A percentile compares a stretch with the other conserved stretches of the same genome.
These are phyloP conservation scores for Apiotrichum sp. DNA, from an alignment of 1,284 basidiomycete species.

Conservation along the genomic window DNA sequence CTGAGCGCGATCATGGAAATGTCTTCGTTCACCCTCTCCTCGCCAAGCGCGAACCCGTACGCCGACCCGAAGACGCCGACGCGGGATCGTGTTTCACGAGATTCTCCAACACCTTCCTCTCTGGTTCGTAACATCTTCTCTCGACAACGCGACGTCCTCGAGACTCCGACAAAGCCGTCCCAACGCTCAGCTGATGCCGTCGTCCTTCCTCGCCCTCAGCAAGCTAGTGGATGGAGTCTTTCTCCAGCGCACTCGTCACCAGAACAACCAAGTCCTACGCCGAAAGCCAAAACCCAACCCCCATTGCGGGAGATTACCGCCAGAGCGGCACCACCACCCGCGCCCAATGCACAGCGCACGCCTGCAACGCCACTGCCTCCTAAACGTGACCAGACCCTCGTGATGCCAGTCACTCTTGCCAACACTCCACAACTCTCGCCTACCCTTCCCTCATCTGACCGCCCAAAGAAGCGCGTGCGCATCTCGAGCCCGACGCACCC, in stretches of 20 bases:
- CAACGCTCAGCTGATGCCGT: slow-evolving; percentile 16
- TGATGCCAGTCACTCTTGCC: background rate
- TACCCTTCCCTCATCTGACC: background rate
- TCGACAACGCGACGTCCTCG: slow-evolving; percentile 9
- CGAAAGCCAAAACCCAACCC: background rate
- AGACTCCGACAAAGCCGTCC: slow-evolving; percentile 19
- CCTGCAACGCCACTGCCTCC: background rate
- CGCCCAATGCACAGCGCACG: slow-evolving; percentile 7
- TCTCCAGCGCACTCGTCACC: background rate
- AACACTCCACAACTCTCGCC: background rate
- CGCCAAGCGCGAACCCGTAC: slow-evolving; percentile 24
- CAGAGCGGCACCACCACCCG: background rate
- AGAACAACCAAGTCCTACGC: background rate
- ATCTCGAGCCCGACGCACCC: slow-evolving; percentile 4
- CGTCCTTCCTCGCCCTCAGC: slow-evolving; percentile 24
- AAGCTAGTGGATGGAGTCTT: slow-evolving; percentile 9
- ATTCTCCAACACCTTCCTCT: slow-evolving; percentile 26
- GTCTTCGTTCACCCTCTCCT: slow-evolving; percentile 26
- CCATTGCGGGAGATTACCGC: background rate
- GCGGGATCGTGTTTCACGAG: slow-evolving; percentile 16
- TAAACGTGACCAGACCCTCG: background rate
- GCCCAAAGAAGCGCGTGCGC: slow-evolving; percentile 14
- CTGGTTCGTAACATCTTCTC: slow-evolving; percentile 40
- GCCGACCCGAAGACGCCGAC: slow-evolving; percentile 26
- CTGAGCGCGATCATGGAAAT: slow-evolving; percentile 37